A percentile compares a stretch with the other conserved stretches of the same genome.
Conservation (phyloP, 495 filamentous ascomycete genomes). For the Podospora conica region DNA sequence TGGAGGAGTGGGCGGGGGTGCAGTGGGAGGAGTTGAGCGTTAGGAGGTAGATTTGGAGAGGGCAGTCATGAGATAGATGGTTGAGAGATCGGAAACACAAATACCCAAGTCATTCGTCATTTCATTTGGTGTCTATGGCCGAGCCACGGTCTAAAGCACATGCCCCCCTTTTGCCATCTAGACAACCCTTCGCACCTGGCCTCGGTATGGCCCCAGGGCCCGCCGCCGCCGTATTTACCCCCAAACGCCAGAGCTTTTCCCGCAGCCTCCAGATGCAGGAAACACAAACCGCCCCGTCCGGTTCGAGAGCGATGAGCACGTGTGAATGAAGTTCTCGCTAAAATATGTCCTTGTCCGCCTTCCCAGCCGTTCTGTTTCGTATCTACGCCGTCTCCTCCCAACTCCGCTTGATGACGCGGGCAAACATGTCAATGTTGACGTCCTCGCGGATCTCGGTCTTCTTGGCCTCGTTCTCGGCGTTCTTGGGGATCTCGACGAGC, state of each 20-base stretch:
- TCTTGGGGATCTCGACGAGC: slow-evolving; percentile 68
- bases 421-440: slow-evolving; percentile 88
- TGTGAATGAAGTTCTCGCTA: slow-evolving; percentile 2
- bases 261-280: slow-evolving; percentile 25
- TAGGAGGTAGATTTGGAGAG: slow-evolving; percentile 18
- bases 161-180: slow-evolving; percentile 11
- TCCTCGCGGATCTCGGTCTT: slow-evolving; percentile 93
- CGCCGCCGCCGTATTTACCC: slow-evolving; percentile 21
- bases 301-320: slow-evolving; percentile 5
- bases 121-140: slow-evolving; percentile 20
- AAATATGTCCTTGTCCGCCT: background rate
- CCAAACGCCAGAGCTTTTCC: slow-evolving; percentile 31
- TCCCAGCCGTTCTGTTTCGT: background rate
- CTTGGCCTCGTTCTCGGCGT: slow-evolving; percentile 98
- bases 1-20: slow-evolving; percentile 94
- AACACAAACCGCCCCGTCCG: background rate
- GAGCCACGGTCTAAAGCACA: slow-evolving; percentile 18
- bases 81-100: background rate
- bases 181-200: slow-evolving; percentile 20
- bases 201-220: slow-evolving; percentile 6
- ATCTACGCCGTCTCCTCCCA: slow-evolving; percentile 80
- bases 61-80: background rate
- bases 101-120: slow-evolving; percentile 19
- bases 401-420: slow-evolving; percentile 70
- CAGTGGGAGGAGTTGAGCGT: slow-evolving; percentile 80